Evolutionary conservation across 495 filamentous ascomycete species (phyloP).

Genomic region (Podospora conica): DNA sequence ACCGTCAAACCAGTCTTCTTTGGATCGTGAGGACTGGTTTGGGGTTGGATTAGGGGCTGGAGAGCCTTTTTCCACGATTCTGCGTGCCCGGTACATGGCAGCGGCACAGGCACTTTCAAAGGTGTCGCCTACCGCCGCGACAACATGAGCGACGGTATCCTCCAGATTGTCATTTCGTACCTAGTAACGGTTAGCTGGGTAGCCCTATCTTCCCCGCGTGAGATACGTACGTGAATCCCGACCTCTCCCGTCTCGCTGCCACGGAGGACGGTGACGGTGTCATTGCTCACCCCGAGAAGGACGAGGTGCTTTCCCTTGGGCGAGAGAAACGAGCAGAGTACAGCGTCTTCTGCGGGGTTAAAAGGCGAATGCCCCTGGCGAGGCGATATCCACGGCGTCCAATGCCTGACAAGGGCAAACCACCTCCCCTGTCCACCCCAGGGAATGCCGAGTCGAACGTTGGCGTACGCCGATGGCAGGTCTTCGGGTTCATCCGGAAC

Average conservation of each 20-base stretch:
- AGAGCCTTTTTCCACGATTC: slow-evolving; percentile 43
- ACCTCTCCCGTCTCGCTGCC: slow-evolving; percentile 62
- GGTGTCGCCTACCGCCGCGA: slow-evolving; percentile 65
- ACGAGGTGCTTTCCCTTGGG: slow-evolving; percentile 70
- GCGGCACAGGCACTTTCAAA: slow-evolving; percentile 76
- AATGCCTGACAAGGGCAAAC: slow-evolving; percentile 74
- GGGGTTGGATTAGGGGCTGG: neutral
- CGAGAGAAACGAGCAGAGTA: slow-evolving; percentile 76
- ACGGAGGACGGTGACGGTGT: slow-evolving; percentile 65
- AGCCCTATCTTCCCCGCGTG: no score
- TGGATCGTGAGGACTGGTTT: slow-evolving; percentile 3
- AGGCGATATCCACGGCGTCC: slow-evolving; percentile 81
- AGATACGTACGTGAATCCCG: slow-evolving; percentile 55
- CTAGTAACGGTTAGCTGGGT: no score
- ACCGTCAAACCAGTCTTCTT: slow-evolving; percentile 86
- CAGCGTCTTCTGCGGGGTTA: slow-evolving; percentile 63
- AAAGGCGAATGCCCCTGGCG: slow-evolving; percentile 69
- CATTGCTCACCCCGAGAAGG: slow-evolving; percentile 69
- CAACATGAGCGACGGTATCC: slow-evolving; percentile 51
- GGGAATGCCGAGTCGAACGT: slow-evolving; percentile 58
- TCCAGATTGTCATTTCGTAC: slow-evolving; percentile 56
- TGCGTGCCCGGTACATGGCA: slow-evolving; percentile 79
- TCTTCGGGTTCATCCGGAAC: slow-evolving; percentile 41
- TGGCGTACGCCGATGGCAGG: slow-evolving; percentile 45
- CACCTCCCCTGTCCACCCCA: slow-evolving; percentile 51